These are phyloP conservation scores for Xylaria sp. DNA, from an alignment of 2,329 filamentous ascomycete genomes.

Conservation along the genomic window DNA sequence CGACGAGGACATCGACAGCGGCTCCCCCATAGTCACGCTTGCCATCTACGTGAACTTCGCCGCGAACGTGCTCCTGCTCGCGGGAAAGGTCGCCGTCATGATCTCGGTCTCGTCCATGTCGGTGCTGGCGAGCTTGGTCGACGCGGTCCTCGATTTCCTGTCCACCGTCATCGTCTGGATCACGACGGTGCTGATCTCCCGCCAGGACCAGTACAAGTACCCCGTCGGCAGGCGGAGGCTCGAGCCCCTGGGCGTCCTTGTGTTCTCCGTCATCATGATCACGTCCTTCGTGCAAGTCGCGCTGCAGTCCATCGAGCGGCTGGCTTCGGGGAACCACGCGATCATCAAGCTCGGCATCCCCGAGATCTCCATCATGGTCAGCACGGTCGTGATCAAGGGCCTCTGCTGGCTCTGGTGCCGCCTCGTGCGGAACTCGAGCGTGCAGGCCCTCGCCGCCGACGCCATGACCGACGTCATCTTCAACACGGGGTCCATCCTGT, in stretches of 20 bases:
- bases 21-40: conserved; percentile 80
- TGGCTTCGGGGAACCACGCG: conserved; percentile 69
- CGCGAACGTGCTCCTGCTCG: conserved; percentile 80
- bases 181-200: conserved; percentile 78
- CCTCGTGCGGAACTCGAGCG: conserved; percentile 84
- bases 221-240: conserved; percentile 81
- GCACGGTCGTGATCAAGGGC: conserved; percentile 84
- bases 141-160: conserved; percentile 83
- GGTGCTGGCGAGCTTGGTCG: conserved; percentile 81
- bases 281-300: conserved; percentile 84
- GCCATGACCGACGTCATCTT: conserved; percentile 83
- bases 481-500: conserved; percentile 89
- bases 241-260: conserved; percentile 82
- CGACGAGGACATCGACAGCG: conserved; percentile 77
- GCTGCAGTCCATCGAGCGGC: conserved; percentile 74
- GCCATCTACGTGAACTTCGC: conserved; percentile 88
- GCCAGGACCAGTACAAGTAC: conserved; percentile 79
- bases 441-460: conserved; percentile 76
- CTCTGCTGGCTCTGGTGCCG: conserved; percentile 89
- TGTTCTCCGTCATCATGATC: conserved; percentile 89
- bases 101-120: conserved; percentile 83
- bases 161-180: conserved; percentile 84
- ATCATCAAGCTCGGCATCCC: conserved; percentile 79
- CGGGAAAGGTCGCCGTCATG: conserved; percentile 81
- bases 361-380: conserved; percentile 82